phyloP scores from a whole-genome alignment of 331 rosid species.

The Phaseolus coccineus region DNA sequence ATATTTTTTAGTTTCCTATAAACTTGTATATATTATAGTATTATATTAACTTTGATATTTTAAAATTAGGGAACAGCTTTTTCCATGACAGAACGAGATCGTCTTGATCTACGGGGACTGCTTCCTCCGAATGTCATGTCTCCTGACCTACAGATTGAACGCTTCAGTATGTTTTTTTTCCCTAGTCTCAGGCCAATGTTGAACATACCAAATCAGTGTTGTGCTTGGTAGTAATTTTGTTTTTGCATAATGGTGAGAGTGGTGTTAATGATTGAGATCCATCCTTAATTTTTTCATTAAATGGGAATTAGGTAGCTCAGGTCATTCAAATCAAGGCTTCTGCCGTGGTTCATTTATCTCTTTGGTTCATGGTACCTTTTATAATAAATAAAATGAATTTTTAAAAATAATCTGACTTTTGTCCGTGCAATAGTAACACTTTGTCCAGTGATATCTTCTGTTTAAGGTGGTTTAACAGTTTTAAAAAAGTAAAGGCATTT shows the following conservation, averaged over 20 bases:
- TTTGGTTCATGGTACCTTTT: slow-evolving; percentile 3
- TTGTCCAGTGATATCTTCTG: slow-evolving; percentile 4
- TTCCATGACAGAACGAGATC: slow-evolving; percentile 94
- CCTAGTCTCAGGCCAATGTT: not conserved
- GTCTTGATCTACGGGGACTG: slow-evolving; percentile 98
- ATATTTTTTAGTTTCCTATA: slow-evolving; percentile 19
- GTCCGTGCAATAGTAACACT: slow-evolving; percentile 20
- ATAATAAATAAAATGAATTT: not conserved
- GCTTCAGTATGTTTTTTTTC: slow-evolving; percentile 74
- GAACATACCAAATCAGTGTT: slow-evolving; percentile 11
- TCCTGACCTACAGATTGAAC: slow-evolving; percentile 85
- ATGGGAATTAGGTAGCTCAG: slow-evolving; percentile 14
- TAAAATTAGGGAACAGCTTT: slow-evolving; percentile 90
- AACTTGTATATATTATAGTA: slow-evolving; percentile 26
- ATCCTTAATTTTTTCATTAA: slow-evolving; percentile 25
- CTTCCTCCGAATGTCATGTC: slow-evolving; percentile 98
- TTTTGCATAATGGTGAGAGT: slow-evolving; percentile 11
- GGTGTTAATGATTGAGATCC: slow-evolving; percentile 24
- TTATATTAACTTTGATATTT: slow-evolving; percentile 41
- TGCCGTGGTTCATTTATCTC: slow-evolving; percentile 17
- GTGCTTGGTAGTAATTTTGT: slow-evolving; percentile 21
- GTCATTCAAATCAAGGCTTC: slow-evolving; percentile 18
- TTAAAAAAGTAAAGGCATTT: slow-evolving; percentile 20
- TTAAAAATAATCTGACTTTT: not conserved
- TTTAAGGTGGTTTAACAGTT: slow-evolving; percentile 6